Evolutionary conservation across 2,329 filamentous ascomycete species (phyloP).

Genomic region (Hypoxylon sp.): DNA sequence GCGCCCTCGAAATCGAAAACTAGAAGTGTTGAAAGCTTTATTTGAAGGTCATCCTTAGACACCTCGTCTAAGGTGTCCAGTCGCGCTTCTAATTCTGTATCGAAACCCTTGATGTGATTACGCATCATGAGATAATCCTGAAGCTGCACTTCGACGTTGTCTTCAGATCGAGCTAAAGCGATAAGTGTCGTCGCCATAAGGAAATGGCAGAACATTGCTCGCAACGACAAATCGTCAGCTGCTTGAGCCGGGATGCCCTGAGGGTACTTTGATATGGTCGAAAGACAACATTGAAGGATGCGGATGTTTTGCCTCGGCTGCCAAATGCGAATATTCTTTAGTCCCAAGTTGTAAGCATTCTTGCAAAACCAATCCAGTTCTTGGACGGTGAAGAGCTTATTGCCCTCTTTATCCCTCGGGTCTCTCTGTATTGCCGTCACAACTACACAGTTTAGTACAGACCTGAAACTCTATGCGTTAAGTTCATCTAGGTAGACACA

Average conservation of each 20-base stretch:
- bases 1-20: conserved; percentile 86
- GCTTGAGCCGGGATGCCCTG: conserved; percentile 60
- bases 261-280: conserved; percentile 68
- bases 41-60: conserved; percentile 66
- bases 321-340: conserved; percentile 72
- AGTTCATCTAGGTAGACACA: conserved; percentile 4
- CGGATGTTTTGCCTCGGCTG: conserved; percentile 67
- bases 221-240: conserved; percentile 67
- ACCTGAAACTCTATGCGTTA: conserved; percentile 4
- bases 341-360: conserved; percentile 83
- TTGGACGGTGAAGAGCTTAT: conserved; percentile 69
- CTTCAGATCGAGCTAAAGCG: conserved; percentile 67
- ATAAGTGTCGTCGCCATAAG: conserved; percentile 69
- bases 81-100: conserved; percentile 60
- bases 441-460: conserved; percentile 52
- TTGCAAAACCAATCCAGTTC: conserved; percentile 90
- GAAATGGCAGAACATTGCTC: conserved; percentile 79
- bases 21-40: conserved; percentile 76
- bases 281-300: conserved; percentile 69
- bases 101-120: conserved; percentile 73
- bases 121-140: conserved; percentile 75
- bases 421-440: conserved; percentile 60
- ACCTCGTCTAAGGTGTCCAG: conserved; percentile 60
- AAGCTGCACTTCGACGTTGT: conserved; percentile 65
- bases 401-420: conserved; percentile 58